Percentiles rank a stretch among this genome's conserved stretches.
Evolutionary conservation across 129 eudicot species (phyloP).

Genomic region (Artemisia tridentata): DNA sequence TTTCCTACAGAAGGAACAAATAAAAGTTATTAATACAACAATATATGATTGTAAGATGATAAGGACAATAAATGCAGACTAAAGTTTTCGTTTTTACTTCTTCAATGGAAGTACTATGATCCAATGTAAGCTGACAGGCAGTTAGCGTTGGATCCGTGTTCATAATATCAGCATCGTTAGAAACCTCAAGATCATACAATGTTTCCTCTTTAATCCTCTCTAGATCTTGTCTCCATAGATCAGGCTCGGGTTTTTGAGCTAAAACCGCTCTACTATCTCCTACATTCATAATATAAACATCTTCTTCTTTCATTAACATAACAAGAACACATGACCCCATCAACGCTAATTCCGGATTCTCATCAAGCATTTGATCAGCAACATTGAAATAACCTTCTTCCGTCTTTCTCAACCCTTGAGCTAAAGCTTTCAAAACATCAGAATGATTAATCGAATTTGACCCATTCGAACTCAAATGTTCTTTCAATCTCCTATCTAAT

Average conservation of each 20-base stretch:
- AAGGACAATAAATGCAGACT: constrained; percentile 1
- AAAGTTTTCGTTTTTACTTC: constrained; percentile 47
- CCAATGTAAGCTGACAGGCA: constrained; percentile 78
- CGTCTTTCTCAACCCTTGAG: constrained; percentile 73
- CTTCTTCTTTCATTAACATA: constrained; percentile 97
- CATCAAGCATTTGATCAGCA: constrained; percentile 85
- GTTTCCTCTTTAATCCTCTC: constrained; percentile 96
- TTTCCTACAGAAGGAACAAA: constrained; percentile 52
- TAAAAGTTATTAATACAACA: constrained; percentile 1
- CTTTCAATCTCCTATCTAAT: constrained; percentile 81
- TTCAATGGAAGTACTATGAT: constrained; percentile 87
- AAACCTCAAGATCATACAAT: constrained; percentile 70
- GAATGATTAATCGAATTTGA: constrained; percentile 49
- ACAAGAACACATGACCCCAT: constrained; percentile 99
- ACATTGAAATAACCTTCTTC: constrained; percentile 82
- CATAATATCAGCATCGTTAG: constrained; percentile 43
- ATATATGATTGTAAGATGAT: constrained; percentile 1
- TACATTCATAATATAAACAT: constrained; percentile 94
- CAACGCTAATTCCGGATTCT: constrained; percentile 93
- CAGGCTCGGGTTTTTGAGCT: constrained; percentile 71
- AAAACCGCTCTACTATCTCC: constrained; percentile 96
- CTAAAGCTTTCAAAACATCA: constrained; percentile 82
- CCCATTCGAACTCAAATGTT: constrained; percentile 47
- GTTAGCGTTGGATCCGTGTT: constrained; percentile 43
- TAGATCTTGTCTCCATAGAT: constrained; percentile 88